phyloP scores from a whole-genome alignment of 2,329 filamentous ascomycete species.

The Bipolaris sorokiniana region DNA sequence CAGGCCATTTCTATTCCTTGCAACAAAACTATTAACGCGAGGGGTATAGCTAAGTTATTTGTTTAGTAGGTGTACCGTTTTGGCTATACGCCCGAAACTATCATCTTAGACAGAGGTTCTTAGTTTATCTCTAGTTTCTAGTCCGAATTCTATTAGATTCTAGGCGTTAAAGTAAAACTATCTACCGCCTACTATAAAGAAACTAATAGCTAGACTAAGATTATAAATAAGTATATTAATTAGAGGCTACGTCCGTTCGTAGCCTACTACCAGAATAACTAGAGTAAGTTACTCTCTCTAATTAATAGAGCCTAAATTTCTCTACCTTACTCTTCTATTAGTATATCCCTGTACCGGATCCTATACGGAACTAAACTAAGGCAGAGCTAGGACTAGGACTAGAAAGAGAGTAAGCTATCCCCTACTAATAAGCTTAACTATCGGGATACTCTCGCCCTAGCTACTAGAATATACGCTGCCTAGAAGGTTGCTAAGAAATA shows the following conservation, averaged over 20 bases:
- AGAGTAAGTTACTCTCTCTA: background rate
- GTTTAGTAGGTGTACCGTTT: no score
- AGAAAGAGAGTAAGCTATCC: background rate
- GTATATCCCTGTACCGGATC: no score
- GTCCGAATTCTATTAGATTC: no score
- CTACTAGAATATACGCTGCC: background rate
- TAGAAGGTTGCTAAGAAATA: background rate
- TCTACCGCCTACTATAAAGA: background rate
- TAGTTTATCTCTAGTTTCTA: no score
- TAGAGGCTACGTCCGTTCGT: background rate
- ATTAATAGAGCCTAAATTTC: background rate
- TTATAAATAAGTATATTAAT: background rate
- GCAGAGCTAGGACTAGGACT: background rate
- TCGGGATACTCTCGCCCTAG: background rate
- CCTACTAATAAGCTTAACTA: background rate
- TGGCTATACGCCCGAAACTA: no score
- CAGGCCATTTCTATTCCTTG: no score
- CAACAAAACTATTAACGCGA: no score
- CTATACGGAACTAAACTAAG: background rate
- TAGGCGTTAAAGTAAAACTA: no score
- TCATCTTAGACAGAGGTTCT: no score
- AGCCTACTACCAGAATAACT: no score
- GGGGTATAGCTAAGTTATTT: no score
- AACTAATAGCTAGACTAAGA: background rate
- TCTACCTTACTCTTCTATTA: background rate